Evolutionary conservation across 176 grass and related monocot genomes (phyloP).

Genomic region (Pontederia paniculata): DNA sequence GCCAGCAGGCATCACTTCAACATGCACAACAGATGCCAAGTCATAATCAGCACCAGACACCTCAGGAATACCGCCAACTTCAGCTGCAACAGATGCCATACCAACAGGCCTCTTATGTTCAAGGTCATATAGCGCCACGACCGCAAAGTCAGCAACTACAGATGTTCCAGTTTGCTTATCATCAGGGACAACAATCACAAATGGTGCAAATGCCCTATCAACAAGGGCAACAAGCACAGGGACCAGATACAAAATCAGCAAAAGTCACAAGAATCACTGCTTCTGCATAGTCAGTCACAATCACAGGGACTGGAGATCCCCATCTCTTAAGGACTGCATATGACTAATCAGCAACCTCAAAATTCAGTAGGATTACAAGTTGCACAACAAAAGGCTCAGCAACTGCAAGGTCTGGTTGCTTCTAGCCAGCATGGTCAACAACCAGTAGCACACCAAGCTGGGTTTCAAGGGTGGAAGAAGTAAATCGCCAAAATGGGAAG

Average conservation of each 20-base stretch:
- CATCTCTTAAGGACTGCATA: slow-evolving; percentile 34
- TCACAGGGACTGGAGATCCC: slow-evolving; percentile 21
- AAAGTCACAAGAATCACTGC: slow-evolving; percentile 28
- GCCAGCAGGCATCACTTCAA: slow-evolving; percentile 26
- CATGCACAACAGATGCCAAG: slow-evolving; percentile 29
- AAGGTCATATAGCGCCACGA: slow-evolving; percentile 5
- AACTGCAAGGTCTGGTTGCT: slow-evolving; percentile 17
- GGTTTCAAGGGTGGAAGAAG: slow-evolving; percentile 29
- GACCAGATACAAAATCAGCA: slow-evolving; percentile 18
- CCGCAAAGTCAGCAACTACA: slow-evolving; percentile 30
- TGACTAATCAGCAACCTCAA: slow-evolving; percentile 30
- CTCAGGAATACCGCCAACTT: slow-evolving; percentile 18
- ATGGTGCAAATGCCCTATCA: slow-evolving; percentile 19
- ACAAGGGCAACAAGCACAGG: slow-evolving; percentile 37
- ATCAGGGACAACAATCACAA: slow-evolving; percentile 39
- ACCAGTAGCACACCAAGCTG: slow-evolving; percentile 33
- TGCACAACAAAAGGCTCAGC: slow-evolving; percentile 30
- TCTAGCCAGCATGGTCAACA: slow-evolving; percentile 24
- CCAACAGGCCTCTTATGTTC: slow-evolving; percentile 58
- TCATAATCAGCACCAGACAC: slow-evolving; percentile 33
- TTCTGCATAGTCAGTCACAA: slow-evolving; percentile 28
- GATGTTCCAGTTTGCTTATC: slow-evolving; percentile 23
- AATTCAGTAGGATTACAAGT: slow-evolving; percentile 28
- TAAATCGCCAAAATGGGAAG: slow-evolving; percentile 33
- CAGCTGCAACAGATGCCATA: slow-evolving; percentile 32